These are phyloP conservation scores for Rhizoctonia solani DNA, from an alignment of 1,284 basidiomycete genomes.

Conservation along the genomic window DNA sequence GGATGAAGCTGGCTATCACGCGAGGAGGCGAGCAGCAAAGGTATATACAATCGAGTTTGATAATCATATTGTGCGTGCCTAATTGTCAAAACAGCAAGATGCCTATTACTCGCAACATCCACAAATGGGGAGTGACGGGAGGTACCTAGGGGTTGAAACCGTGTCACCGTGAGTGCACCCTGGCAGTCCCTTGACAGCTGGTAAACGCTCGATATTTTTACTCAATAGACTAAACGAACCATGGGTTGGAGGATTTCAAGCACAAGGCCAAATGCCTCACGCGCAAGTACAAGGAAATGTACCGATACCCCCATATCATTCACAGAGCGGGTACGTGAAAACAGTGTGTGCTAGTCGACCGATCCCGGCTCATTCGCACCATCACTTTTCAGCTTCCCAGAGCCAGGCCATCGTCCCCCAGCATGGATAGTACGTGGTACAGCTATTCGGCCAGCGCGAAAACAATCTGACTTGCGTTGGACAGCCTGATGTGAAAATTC, in stretches of 20 bases:
- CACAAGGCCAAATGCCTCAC: conserved; percentile 1
- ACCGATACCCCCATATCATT: not conserved
- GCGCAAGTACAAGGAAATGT: not conserved
- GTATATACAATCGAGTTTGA: conserved; percentile 7
- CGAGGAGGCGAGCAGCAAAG: conserved; percentile 33
- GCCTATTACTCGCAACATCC: conserved; percentile 22
- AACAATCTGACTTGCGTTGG: not conserved
- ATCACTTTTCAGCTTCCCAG: not conserved
- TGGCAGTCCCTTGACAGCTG: conserved; percentile 15
- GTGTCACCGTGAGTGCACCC: conserved; percentile 28
- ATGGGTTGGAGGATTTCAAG: conserved; percentile 34
- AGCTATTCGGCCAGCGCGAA: not conserved
- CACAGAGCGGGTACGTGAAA: conserved; percentile 6
- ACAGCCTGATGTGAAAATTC: conserved; percentile 19
- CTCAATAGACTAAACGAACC: conserved; percentile 16
- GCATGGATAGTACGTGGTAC: conserved; percentile 20
- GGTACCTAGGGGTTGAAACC: conserved; percentile 29
- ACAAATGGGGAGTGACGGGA: conserved; percentile 20
- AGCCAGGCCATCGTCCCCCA: conserved; percentile 19
- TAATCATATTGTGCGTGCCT: not conserved
- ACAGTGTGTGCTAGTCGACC: not conserved
- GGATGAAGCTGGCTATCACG: conserved; percentile 38
- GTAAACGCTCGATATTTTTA: not conserved
- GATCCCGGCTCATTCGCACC: not conserved
- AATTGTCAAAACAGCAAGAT: conserved; percentile 17